A percentile compares a stretch with the other conserved stretches of the same genome.
Evolutionary conservation across 2,329 filamentous ascomycete genomes (phyloP).

Genomic region (Penicillium sp.): DNA sequence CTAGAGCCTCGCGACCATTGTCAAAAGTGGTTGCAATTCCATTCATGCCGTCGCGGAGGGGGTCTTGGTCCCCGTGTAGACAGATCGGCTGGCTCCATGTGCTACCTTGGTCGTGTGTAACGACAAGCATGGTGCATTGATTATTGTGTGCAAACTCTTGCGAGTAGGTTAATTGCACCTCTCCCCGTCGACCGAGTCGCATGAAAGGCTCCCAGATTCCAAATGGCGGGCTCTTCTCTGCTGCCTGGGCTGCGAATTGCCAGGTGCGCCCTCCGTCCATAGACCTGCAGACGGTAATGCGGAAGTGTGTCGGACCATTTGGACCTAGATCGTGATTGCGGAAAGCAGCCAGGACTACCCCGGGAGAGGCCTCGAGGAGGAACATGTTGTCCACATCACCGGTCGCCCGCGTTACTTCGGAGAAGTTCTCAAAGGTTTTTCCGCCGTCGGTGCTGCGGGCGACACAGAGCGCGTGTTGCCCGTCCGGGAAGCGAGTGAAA

Average conservation of each 20-base stretch:
- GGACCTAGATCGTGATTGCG: slow-evolving; percentile 55
- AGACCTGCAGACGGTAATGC: slow-evolving; percentile 59
- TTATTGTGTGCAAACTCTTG: slow-evolving; percentile 55
- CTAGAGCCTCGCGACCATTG: slow-evolving; percentile 44
- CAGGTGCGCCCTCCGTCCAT: slow-evolving; percentile 53
- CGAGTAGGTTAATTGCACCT: slow-evolving; percentile 56
- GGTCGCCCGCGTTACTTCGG: slow-evolving; percentile 52
- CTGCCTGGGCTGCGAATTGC: slow-evolving; percentile 54
- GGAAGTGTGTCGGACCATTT: slow-evolving; percentile 50
- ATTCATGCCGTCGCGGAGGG: slow-evolving; percentile 49
- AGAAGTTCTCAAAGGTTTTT: slow-evolving; percentile 48
- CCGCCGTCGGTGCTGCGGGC: slow-evolving; percentile 54
- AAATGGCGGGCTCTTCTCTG: slow-evolving; percentile 45
- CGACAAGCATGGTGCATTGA: slow-evolving; percentile 58
- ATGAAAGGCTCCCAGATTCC: slow-evolving; percentile 61
- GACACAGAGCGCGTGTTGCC: slow-evolving; percentile 50
- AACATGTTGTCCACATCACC: slow-evolving; percentile 58
- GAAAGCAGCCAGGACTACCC: slow-evolving; percentile 54
- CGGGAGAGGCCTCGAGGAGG: slow-evolving; percentile 49
- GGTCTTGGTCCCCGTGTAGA: slow-evolving; percentile 49
- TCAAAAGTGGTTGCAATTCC: slow-evolving; percentile 48
- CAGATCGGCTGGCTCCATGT: slow-evolving; percentile 54
- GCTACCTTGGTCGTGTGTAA: slow-evolving; percentile 51
- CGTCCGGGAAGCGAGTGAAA: slow-evolving; percentile 51
- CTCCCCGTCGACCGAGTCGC: slow-evolving; percentile 45